Percentiles rank a stretch among this genome's conserved stretches.
phyloP scores from a whole-genome alignment of 345 rosid species.

The Eucalyptus curtisii region DNA sequence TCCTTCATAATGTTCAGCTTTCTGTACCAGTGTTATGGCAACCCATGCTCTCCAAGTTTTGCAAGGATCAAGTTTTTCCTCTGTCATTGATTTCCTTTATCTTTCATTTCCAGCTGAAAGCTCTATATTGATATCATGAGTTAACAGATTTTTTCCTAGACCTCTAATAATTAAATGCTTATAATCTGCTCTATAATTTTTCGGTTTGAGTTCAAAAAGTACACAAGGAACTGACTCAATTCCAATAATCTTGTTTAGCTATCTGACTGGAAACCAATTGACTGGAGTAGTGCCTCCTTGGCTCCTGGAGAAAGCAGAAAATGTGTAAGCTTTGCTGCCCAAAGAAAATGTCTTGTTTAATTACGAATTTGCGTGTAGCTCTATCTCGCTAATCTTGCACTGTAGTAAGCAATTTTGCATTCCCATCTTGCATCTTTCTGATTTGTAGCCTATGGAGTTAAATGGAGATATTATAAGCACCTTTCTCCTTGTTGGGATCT shows the following conservation, averaged over 20 bases:
- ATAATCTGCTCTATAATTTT: background rate
- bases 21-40: background rate
- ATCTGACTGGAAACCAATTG: constrained; percentile 22
- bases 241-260: background rate
- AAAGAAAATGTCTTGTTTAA: background rate
- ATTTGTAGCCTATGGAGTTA: background rate
- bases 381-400: background rate
- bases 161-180: background rate
- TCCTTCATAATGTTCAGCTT: background rate
- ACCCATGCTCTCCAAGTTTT: background rate
- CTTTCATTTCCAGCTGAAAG: background rate
- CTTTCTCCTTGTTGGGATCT: background rate
- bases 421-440: background rate
- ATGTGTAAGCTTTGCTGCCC: background rate
- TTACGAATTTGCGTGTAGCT: background rate
- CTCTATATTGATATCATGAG: background rate
- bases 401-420: background rate
- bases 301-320: background rate
- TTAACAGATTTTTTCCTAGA: background rate
- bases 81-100: background rate
- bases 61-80: background rate
- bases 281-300: constrained; percentile 13
- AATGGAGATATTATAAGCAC: background rate
- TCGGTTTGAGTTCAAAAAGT: background rate
- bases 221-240: background rate